Evolutionary conservation across 192 early-diverging fungal species (phyloP).

Genomic region (Backusella psychrophila): DNA sequence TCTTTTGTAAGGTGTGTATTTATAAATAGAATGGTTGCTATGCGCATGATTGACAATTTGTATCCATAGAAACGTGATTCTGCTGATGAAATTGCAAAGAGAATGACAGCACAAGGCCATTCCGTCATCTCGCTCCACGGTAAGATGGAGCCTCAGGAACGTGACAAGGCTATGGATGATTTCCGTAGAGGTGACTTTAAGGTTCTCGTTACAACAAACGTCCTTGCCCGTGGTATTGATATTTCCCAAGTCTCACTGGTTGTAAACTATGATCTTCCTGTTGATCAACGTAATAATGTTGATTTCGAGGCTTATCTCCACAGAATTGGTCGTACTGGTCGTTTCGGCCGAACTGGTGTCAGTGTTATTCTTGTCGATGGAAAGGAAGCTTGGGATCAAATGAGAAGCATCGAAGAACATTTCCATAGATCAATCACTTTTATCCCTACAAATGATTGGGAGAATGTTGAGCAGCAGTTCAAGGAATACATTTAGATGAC

Average conservation of each 20-base stretch:
- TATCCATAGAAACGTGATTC: slow-evolving; percentile 65
- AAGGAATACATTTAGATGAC: slow-evolving; percentile 64
- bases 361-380: slow-evolving; percentile 96
- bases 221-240: slow-evolving; percentile 96
- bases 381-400: slow-evolving; percentile 65
- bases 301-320: slow-evolving; percentile 97
- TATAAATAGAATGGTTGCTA: no score
- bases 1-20: slow-evolving; percentile 78
- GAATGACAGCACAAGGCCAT: slow-evolving; percentile 83
- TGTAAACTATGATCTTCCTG: slow-evolving; percentile 95
- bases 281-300: slow-evolving; percentile 58
- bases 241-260: slow-evolving; percentile 94
- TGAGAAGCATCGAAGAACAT: slow-evolving; percentile 80
- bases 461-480: slow-evolving; percentile 81
- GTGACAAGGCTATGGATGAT: slow-evolving; percentile 90
- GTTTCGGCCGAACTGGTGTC: slow-evolving; percentile 94
- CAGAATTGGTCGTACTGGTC: slow-evolving; percentile 95
- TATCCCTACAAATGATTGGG: slow-evolving; percentile 81
- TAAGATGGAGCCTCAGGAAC: slow-evolving; percentile 67
- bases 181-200: slow-evolving; percentile 89
- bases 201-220: slow-evolving; percentile 96
- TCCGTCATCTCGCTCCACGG: slow-evolving; percentile 84
- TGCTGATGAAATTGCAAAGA: slow-evolving; percentile 73
- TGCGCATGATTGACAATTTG: not conserved
- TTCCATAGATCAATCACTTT: slow-evolving; percentile 78